Evolutionary conservation across 2,329 filamentous ascomycete species (phyloP).

Genomic region (Penicillium sp.): DNA sequence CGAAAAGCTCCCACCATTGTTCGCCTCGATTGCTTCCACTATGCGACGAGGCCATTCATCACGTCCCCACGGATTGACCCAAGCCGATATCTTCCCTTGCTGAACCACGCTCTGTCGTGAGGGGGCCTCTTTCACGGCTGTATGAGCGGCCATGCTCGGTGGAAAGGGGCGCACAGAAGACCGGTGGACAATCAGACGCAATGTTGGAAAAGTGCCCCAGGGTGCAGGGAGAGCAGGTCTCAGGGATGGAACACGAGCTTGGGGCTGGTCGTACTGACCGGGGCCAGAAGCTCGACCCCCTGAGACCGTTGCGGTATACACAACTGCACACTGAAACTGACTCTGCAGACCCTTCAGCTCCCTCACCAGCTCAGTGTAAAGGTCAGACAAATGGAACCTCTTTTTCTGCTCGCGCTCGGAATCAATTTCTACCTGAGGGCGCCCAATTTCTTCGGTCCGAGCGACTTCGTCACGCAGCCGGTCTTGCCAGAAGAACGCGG

Average conservation of each 20-base stretch:
- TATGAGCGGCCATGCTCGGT: slow-evolving; percentile 28
- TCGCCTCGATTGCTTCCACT: slow-evolving; percentile 25
- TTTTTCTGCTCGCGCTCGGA: slow-evolving; percentile 23
- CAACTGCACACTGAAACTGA: slow-evolving; percentile 37
- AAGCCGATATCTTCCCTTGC: slow-evolving; percentile 34
- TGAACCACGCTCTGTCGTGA: slow-evolving; percentile 35
- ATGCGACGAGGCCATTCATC: slow-evolving; percentile 36
- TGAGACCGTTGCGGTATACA: slow-evolving; percentile 36
- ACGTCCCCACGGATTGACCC: slow-evolving; percentile 36
- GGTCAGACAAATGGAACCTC: slow-evolving; percentile 29
- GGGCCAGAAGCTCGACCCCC: slow-evolving; percentile 11
- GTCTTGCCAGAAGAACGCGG: slow-evolving; percentile 56
- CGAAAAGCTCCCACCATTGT: slow-evolving; percentile 29
- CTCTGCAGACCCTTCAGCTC: slow-evolving; percentile 36
- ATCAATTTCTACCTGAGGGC: slow-evolving; percentile 26
- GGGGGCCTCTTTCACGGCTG: slow-evolving; percentile 33
- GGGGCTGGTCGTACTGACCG: slow-evolving; percentile 16
- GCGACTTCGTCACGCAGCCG: slow-evolving; percentile 44
- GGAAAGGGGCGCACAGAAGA: slow-evolving; percentile 36
- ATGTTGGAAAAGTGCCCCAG: slow-evolving; percentile 37
- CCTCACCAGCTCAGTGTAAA: slow-evolving; percentile 29
- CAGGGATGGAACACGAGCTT: slow-evolving; percentile 25
- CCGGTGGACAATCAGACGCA: slow-evolving; percentile 38
- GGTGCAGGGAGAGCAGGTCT: slow-evolving; percentile 35
- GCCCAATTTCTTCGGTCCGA: slow-evolving; percentile 37